Evolutionary conservation across 2,329 filamentous ascomycete genomes (phyloP).

Genomic region (Escovopsis weberi): DNA sequence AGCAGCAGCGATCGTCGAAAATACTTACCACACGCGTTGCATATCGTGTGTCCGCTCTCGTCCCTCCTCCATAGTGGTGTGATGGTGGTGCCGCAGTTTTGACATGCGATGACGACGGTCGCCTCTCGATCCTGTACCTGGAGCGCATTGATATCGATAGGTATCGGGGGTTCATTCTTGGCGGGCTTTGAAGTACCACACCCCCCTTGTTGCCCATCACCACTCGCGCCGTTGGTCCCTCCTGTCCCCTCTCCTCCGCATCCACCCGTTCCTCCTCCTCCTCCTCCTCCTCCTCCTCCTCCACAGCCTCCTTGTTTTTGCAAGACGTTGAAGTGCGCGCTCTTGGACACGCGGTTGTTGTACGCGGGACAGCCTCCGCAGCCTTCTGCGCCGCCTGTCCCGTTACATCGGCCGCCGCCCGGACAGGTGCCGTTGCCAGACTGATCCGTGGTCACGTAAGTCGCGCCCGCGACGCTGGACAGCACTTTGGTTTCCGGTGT

Average conservation of each 20-base stretch:
- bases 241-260: too few species aligned
- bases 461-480: slow-evolving; percentile 37
- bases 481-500: slow-evolving; percentile 25
- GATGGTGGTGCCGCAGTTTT: slow-evolving; percentile 93
- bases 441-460: slow-evolving; percentile 65
- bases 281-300: slow-evolving; percentile 1
- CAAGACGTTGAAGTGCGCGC: slow-evolving; percentile 52
- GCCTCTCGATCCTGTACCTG: slow-evolving; percentile 17
- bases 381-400: slow-evolving; percentile 85
- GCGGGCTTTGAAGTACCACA: slow-evolving; percentile 9
- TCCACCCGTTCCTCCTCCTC: too few species aligned
- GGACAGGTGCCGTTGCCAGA: slow-evolving; percentile 78
- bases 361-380: slow-evolving; percentile 94
- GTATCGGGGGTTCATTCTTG: slow-evolving; percentile 13
- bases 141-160: slow-evolving; percentile 21
- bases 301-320: slow-evolving; percentile 27
- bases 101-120: slow-evolving; percentile 64
- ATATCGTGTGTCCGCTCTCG: slow-evolving; percentile 90
- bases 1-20: background rate
- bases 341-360: slow-evolving; percentile 92
- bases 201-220: too few species aligned
- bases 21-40: slow-evolving; percentile 85
- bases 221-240: too few species aligned
- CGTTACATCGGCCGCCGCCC: slow-evolving; percentile 88
- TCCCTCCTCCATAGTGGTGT: slow-evolving; percentile 93